phyloP scores from a whole-genome alignment of 2,329 filamentous ascomycete species.

The Aurifilum marmelostoma region DNA sequence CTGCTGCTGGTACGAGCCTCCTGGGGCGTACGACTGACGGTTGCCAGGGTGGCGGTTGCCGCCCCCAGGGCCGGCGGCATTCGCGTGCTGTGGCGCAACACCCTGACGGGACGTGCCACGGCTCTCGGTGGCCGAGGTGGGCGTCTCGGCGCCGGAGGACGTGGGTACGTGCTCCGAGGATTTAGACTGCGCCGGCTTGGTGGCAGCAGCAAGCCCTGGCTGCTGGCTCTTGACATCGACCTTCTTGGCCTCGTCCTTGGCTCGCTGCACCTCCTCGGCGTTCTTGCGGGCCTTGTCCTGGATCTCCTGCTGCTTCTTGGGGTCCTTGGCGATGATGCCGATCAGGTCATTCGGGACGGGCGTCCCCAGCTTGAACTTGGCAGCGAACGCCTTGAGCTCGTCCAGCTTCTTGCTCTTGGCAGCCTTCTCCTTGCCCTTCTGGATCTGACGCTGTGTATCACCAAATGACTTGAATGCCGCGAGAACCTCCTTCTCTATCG shows the following conservation, averaged over 20 bases:
- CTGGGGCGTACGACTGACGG: conserved; percentile 54
- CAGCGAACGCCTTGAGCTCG: conserved; percentile 92
- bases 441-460: conserved; percentile 56
- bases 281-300: conserved; percentile 84
- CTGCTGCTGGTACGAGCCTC: conserved; percentile 49
- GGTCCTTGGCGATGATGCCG: conserved; percentile 94
- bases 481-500: conserved; percentile 64
- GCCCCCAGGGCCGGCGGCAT: conserved; percentile 31
- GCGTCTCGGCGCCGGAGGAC: conserved; percentile 24
- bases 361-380: conserved; percentile 91
- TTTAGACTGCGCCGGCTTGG: conserved; percentile 52
- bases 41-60: conserved; percentile 50
- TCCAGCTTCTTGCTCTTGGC: conserved; percentile 93
- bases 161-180: conserved; percentile 33
- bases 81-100: conserved; percentile 38
- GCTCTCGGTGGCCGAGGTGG: conserved; percentile 37
- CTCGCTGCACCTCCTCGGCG: conserved; percentile 60
- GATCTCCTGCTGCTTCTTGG: conserved; percentile 90
- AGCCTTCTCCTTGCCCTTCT: conserved; percentile 61
- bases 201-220: conserved; percentile 35
- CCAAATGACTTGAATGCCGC: conserved; percentile 69
- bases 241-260: conserved; percentile 33
- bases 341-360: conserved; percentile 91
- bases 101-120: conserved; percentile 31
- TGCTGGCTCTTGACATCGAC: conserved; percentile 44